These are phyloP conservation scores for Epichloe sylvatica DNA, from an alignment of 2,329 filamentous ascomycete genomes.

Conservation along the genomic window DNA sequence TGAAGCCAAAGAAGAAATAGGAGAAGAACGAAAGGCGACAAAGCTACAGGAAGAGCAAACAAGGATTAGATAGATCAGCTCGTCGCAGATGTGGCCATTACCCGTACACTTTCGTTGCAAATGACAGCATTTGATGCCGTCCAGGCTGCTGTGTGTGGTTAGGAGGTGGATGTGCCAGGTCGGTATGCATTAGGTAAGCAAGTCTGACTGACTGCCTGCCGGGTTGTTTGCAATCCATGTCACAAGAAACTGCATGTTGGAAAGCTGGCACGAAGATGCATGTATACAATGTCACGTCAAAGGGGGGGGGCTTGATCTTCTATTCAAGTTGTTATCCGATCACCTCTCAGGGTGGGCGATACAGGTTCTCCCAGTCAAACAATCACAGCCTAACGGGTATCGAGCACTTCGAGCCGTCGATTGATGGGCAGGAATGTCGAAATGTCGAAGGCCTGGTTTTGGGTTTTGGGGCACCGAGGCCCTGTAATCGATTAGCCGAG, in stretches of 20 bases:
- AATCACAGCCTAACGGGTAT: too few relatives aligned
- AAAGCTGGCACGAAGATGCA: too few relatives aligned
- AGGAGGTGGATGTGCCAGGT: constrained; percentile 15
- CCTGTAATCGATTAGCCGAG: constrained; percentile 5
- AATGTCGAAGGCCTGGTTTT: not conserved
- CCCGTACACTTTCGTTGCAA: constrained; percentile 13
- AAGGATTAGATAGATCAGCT: not conserved
- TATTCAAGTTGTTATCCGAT: too few relatives aligned
- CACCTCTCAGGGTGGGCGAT: too few relatives aligned
- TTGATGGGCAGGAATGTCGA: not conserved
- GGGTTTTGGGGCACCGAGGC: not conserved
- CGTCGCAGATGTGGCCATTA: constrained; percentile 1
- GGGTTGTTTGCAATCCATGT: not conserved
- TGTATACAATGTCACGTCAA: too few relatives aligned
- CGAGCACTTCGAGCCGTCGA: not conserved
- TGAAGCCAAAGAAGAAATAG: not conserved
- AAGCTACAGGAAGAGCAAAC: not conserved
- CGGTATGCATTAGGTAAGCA: constrained; percentile 13
- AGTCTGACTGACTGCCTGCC: not conserved
- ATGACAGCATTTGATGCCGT: constrained; percentile 17
- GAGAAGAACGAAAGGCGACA: not conserved
- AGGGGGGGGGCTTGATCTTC: too few relatives aligned
- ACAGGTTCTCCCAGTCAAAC: too few relatives aligned
- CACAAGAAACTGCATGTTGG: too few relatives aligned
- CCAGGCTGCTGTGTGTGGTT: constrained; percentile 11